These are phyloP conservation scores for Leptographium flavum DNA, from an alignment of 2,329 filamentous ascomycete species.

Conservation along the genomic window DNA sequence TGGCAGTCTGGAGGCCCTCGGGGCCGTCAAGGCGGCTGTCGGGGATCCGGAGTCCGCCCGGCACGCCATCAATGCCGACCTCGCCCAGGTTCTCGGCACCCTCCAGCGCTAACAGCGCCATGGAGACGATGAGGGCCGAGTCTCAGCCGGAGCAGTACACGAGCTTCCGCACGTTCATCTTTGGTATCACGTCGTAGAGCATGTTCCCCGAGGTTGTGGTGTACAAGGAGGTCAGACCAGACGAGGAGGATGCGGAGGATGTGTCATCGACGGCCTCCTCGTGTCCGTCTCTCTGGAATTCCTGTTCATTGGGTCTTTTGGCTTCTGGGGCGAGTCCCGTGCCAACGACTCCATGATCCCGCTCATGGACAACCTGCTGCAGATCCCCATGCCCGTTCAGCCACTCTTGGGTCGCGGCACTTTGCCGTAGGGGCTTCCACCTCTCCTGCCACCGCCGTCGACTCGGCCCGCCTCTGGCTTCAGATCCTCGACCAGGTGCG, in stretches of 20 bases:
- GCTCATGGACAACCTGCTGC: slow-evolving; percentile 72
- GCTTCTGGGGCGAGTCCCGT: slow-evolving; percentile 82
- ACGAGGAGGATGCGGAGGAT: slow-evolving; percentile 7
- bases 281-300: slow-evolving; percentile 33
- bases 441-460: too few species aligned
- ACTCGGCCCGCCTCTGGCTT: slow-evolving; percentile 47
- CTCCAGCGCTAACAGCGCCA: slow-evolving; percentile 56
- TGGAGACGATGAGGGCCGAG: slow-evolving; percentile 84
- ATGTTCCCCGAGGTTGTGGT: slow-evolving; percentile 91
- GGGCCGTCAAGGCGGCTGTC: background rate
- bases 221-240: slow-evolving; percentile 68
- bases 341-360: slow-evolving; percentile 94
- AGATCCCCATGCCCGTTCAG: slow-evolving; percentile 66
- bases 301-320: too few species aligned
- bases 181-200: slow-evolving; percentile 81
- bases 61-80: slow-evolving; percentile 46
- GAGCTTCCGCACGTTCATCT: slow-evolving; percentile 90
- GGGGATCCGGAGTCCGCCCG: slow-evolving; percentile 23
- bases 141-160: slow-evolving; percentile 75
- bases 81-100: slow-evolving; percentile 45
- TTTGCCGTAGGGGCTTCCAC: too few species aligned
- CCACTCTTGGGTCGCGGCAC: slow-evolving; percentile 37
- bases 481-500: slow-evolving; percentile 59
- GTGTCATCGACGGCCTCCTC: background rate
- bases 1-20: slow-evolving; percentile 42